These are phyloP conservation scores for Candolleomyces aberdarensis DNA, from an alignment of 768 basidiomycete genomes.

Conservation along the genomic window DNA sequence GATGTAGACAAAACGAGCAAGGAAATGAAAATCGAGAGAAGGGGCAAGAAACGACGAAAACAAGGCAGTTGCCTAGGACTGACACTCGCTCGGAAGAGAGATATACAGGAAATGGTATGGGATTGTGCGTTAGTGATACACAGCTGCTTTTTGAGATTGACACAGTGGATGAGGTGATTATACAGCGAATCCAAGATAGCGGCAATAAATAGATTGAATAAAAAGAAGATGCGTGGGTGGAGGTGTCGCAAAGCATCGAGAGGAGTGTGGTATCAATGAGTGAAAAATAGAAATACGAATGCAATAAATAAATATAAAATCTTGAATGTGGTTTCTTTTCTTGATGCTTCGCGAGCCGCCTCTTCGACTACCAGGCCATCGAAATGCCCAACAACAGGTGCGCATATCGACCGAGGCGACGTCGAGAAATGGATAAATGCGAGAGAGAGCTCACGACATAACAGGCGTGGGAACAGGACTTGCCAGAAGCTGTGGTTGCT, in stretches of 20 bases:
- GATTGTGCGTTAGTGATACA: neutral
- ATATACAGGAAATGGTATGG: neutral
- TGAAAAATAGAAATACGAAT: conserved; percentile 4
- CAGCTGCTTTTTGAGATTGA: conserved; percentile 3
- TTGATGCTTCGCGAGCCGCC: neutral
- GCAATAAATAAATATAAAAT: conserved; percentile 7
- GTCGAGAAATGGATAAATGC: neutral
- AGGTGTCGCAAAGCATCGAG: conserved; percentile 6
- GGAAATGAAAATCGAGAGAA: neutral
- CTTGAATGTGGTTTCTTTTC: neutral
- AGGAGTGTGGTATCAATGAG: neutral
- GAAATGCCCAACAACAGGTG: neutral
- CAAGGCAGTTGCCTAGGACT: neutral
- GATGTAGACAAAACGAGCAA: neutral
- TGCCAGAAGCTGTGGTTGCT: conserved; percentile 9
- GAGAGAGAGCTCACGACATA: conserved; percentile 12
- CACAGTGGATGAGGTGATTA: neutral
- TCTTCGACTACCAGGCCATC: neutral
- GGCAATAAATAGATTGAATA: conserved; percentile 20
- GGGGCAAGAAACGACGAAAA: neutral
- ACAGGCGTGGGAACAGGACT: conserved; percentile 17
- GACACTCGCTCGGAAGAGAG: neutral
- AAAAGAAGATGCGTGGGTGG: neutral
- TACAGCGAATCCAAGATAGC: neutral
- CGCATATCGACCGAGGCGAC: neutral